Conservation (phyloP, 768 basidiomycete genomes). For the Strobilomyces echinocephalus region DNA sequence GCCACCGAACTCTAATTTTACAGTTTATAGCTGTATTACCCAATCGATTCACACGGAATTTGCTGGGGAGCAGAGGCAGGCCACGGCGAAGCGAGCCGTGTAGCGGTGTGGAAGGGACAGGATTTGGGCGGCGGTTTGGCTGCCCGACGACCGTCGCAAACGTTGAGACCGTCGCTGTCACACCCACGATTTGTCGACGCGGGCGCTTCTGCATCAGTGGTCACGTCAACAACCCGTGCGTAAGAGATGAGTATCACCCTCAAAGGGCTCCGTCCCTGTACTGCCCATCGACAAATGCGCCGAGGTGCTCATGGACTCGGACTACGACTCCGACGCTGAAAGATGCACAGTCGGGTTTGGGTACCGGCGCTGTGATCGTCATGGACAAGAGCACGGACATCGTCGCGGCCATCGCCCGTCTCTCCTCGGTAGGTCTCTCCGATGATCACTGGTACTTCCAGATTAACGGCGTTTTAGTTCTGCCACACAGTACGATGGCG, state of each 20-base stretch:
- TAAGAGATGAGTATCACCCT: conserved; percentile 99
- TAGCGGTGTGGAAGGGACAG: too few species aligned
- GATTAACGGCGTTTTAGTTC: conserved; percentile 49
- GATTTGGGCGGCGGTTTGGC: too few species aligned
- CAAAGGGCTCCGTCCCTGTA: conserved; percentile 90
- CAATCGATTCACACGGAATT: too few species aligned
- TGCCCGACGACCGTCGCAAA: conserved; percentile 98
- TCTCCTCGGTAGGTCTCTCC: conserved; percentile 56
- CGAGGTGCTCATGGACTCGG: conserved; percentile 96
- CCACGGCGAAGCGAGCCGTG: too few species aligned
- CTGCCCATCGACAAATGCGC: conserved; percentile 78
- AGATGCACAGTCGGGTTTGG: conserved; percentile 93
- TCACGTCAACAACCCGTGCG: conserved; percentile 97
- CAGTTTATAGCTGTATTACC: too few species aligned
- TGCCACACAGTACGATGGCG: conserved; percentile 28
- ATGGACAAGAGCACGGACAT: conserved; percentile 99
- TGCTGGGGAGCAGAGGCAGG: too few species aligned
- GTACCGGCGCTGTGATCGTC: conserved; percentile 97
- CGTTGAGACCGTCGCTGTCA: conserved; percentile 97
- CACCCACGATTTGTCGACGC: conserved; percentile 91
- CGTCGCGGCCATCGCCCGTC: conserved; percentile 89
- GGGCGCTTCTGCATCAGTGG: conserved; percentile 93
- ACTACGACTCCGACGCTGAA: conserved; percentile 97
- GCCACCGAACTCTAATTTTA: too few species aligned
- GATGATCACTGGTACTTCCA: not conserved